Conservation (phyloP, 2,329 filamentous ascomycete genomes). For the Phialemoniopsis sp. region DNA sequence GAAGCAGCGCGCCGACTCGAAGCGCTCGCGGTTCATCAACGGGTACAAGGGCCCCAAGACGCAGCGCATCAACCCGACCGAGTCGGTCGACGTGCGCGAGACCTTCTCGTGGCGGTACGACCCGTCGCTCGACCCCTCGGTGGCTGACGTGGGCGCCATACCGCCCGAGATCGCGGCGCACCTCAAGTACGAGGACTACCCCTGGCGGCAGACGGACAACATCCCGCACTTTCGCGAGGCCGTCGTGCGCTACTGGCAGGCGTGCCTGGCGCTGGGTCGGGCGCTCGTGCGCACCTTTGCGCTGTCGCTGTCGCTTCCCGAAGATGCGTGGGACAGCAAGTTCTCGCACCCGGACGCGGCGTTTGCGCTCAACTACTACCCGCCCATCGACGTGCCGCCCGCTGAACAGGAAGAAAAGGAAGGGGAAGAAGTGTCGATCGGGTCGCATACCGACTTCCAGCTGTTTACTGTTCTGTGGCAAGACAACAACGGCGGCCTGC, state of each 20-base stretch:
- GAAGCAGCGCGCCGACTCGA: constrained; percentile 32
- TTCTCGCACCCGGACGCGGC: constrained; percentile 45
- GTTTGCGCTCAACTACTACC: constrained; percentile 36
- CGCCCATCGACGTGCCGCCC: constrained; percentile 11
- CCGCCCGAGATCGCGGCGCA: constrained; percentile 34
- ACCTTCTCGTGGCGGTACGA: constrained; percentile 48
- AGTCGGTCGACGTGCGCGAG: constrained; percentile 47
- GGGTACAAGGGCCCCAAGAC: constrained; percentile 39
- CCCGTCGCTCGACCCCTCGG: constrained; percentile 44
- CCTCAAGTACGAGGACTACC: constrained; percentile 43
- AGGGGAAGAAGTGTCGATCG: constrained; percentile 31
- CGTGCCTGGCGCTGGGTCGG: constrained; percentile 45
- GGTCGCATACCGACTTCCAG: constrained; percentile 50
- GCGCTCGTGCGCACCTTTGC: constrained; percentile 49
- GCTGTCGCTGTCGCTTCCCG: constrained; percentile 46
- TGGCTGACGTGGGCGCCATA: constrained; percentile 31
- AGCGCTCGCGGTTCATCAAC: constrained; percentile 36
- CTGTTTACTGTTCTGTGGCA: constrained; percentile 47
- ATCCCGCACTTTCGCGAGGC: constrained; percentile 43
- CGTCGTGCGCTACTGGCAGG: constrained; percentile 40
- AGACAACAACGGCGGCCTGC: constrained; percentile 34
- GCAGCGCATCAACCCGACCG: constrained; percentile 43
- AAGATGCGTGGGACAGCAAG: constrained; percentile 51
- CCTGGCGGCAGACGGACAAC: constrained; percentile 46
- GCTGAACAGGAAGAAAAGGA: constrained; percentile 15